These are phyloP conservation scores for Catharanthus roseus DNA, from an alignment of 257 asterid species.

Conservation along the genomic window DNA sequence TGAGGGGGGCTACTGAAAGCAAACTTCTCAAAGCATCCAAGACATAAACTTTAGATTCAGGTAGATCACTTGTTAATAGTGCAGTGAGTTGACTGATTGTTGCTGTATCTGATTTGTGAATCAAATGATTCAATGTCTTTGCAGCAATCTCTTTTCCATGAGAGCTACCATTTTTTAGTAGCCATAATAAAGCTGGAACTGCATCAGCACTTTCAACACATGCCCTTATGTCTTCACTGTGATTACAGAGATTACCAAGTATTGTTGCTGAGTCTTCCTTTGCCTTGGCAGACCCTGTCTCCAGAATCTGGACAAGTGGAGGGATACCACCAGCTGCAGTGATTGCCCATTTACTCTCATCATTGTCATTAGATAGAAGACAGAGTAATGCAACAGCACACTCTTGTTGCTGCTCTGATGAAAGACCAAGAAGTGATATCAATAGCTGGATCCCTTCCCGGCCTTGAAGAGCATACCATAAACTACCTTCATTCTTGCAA, in stretches of 20 bases:
- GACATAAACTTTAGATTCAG: conserved; percentile 92
- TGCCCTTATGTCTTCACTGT: conserved; percentile 98
- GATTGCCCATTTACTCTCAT: conserved; percentile 99
- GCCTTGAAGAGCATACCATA: conserved; percentile 98
- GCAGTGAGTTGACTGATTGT: conserved; percentile 98
- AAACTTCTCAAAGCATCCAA: conserved; percentile 85
- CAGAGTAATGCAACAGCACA: conserved; percentile 95
- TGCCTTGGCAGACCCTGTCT: conserved; percentile 93
- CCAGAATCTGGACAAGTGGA: conserved; percentile 95
- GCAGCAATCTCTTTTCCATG: conserved; percentile 98
- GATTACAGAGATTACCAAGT: conserved; percentile 96
- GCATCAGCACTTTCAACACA: conserved; percentile 99
- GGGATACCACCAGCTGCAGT: conserved; percentile 99
- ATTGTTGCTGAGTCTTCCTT: conserved; percentile 97
- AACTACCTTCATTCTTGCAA: conserved; percentile 77
- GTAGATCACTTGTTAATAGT: conserved; percentile 78
- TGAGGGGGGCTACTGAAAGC: conserved; percentile 82
- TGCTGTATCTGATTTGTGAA: conserved; percentile 97
- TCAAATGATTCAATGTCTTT: conserved; percentile 91
- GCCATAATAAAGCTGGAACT: conserved; percentile 96
- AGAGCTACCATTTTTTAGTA: conserved; percentile 86
- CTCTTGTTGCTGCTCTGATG: conserved; percentile 99
- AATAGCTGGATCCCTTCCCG: conserved; percentile 98
- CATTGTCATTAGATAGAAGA: conserved; percentile 84
- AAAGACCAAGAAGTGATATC: conserved; percentile 95